These are phyloP conservation scores for Peronosclerospora sorghi DNA, from an alignment of 352 stramenopile genomes.

Conservation along the genomic window DNA sequence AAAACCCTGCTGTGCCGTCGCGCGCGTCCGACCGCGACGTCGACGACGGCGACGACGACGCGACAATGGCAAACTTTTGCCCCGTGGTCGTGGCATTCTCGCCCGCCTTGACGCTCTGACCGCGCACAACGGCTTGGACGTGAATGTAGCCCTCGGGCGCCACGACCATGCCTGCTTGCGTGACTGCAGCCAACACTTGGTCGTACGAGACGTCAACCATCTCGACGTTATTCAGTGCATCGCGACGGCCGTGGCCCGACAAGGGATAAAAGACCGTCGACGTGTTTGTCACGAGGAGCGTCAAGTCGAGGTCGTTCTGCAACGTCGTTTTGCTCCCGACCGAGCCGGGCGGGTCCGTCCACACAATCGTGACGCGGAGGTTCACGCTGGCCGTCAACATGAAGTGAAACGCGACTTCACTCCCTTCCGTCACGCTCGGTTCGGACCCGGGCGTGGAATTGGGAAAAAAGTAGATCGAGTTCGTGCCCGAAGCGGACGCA, in stretches of 20 bases:
- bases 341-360: constrained; percentile 55
- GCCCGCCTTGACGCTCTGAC: constrained; percentile 55
- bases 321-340: constrained; percentile 37
- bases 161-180: constrained; percentile 18
- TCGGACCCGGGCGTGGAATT: constrained; percentile 39
- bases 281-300: constrained; percentile 38
- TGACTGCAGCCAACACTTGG: constrained; percentile 21
- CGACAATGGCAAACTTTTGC: constrained; percentile 68
- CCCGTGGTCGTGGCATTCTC: constrained; percentile 27
- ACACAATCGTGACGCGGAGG: constrained; percentile 57
- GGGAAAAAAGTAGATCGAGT: constrained; percentile 40
- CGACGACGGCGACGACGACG: constrained; percentile 46
- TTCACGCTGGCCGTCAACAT: constrained; percentile 40
- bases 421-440: constrained; percentile 40
- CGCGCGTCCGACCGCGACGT: constrained; percentile 19
- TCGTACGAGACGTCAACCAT: constrained; percentile 65
- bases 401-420: constrained; percentile 40
- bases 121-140: constrained; percentile 49
- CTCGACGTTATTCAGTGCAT: constrained; percentile 67
- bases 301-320: constrained; percentile 68
- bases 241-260: constrained; percentile 44
- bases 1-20: constrained; percentile 19
- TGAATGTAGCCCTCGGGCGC: constrained; percentile 26
- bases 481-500: constrained; percentile 12
- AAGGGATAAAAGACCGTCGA: constrained; percentile 45